Conservation (phyloP, 2,329 filamentous ascomycete species). For the Ustilaginoidea virens region DNA sequence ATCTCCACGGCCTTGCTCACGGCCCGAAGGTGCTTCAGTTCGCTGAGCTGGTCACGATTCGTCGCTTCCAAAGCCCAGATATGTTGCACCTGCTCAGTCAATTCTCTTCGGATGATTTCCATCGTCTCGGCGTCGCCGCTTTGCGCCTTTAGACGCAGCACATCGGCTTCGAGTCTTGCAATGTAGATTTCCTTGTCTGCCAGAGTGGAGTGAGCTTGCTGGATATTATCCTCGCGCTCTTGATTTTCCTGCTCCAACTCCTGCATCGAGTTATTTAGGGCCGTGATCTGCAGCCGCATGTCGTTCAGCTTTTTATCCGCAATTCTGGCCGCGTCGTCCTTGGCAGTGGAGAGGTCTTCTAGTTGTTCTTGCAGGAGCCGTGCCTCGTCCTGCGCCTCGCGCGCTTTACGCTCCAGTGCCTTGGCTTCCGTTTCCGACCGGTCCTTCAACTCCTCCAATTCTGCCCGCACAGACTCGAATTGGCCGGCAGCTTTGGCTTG, state of each 20-base stretch:
- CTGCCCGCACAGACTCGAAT: slow-evolving; percentile 31
- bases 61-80: slow-evolving; percentile 70
- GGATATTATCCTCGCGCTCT: slow-evolving; percentile 38
- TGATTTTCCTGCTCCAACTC: slow-evolving; percentile 45
- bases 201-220: slow-evolving; percentile 49
- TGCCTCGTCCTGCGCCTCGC: slow-evolving; percentile 60
- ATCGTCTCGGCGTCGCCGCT: slow-evolving; percentile 78
- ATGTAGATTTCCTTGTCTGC: slow-evolving; percentile 54
- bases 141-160: slow-evolving; percentile 71
- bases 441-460: slow-evolving; percentile 36
- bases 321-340: slow-evolving; percentile 54
- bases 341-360: slow-evolving; percentile 49
- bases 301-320: slow-evolving; percentile 39
- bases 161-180: slow-evolving; percentile 65
- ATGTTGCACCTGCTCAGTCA: slow-evolving; percentile 84
- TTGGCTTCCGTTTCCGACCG: slow-evolving; percentile 39
- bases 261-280: slow-evolving; percentile 31
- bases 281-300: slow-evolving; percentile 34
- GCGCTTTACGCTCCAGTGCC: slow-evolving; percentile 50
- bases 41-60: slow-evolving; percentile 63
- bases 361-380: slow-evolving; percentile 63
- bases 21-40: slow-evolving; percentile 70
- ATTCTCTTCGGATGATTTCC: slow-evolving; percentile 69
- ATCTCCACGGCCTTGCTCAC: slow-evolving; percentile 79
- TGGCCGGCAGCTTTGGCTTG: slow-evolving; percentile 33